These are phyloP conservation scores for Solanum paucissectum DNA, from an alignment of 257 asterid species.

Conservation along the genomic window DNA sequence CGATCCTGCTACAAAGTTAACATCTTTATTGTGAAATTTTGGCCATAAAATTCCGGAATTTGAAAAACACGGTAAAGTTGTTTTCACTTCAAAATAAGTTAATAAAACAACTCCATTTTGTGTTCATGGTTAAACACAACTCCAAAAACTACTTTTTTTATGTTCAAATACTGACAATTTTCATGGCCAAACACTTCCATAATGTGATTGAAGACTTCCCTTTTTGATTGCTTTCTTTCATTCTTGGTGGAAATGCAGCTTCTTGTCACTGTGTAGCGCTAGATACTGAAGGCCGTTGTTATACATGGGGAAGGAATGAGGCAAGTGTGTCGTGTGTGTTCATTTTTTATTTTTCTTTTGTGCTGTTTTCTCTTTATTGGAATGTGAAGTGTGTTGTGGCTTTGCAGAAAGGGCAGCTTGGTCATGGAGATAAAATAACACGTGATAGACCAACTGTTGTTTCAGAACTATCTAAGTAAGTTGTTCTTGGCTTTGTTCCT, in stretches of 20 bases:
- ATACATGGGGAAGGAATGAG: conserved; percentile 97
- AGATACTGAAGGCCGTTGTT: conserved; percentile 91
- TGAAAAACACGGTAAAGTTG: not conserved
- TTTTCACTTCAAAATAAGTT: not conserved
- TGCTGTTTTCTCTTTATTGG: not conserved
- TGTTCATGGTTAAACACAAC: not conserved
- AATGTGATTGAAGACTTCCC: not conserved
- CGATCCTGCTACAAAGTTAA: not conserved
- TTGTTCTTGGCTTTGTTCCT: not conserved
- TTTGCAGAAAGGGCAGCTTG: conserved; percentile 93
- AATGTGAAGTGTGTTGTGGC: not conserved
- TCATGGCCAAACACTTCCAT: not conserved
- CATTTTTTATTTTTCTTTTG: not conserved
- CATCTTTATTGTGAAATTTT: not conserved
- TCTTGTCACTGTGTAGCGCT: conserved; percentile 92
- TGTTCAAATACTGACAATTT: not conserved
- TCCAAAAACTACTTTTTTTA: not conserved
- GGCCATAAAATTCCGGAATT: not conserved
- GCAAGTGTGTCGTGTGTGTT: conserved; percentile 19
- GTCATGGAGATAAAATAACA: conserved; percentile 83
- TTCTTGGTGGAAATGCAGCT: conserved; percentile 29
- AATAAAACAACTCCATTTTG: not conserved
- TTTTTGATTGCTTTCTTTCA: not conserved
- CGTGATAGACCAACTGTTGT: conserved; percentile 84
- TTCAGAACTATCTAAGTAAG: conserved; percentile 72